Evolutionary conservation across 768 basidiomycete genomes (phyloP).

Genomic region (Amyloporia xantha): DNA sequence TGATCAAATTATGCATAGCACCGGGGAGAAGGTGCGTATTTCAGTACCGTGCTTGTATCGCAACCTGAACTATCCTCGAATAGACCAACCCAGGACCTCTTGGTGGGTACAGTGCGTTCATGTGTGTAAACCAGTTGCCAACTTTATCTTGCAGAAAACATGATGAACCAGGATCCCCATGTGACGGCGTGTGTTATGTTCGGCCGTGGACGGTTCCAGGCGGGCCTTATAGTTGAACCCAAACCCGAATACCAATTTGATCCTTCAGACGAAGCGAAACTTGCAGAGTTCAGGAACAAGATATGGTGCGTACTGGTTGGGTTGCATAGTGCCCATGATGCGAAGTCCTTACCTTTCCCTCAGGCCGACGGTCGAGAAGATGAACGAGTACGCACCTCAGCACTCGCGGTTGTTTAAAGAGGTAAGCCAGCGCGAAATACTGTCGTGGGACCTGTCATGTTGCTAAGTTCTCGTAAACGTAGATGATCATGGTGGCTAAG

Average conservation of each 20-base stretch:
- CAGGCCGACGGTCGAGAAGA: constrained; percentile 28
- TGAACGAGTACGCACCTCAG: constrained; percentile 35
- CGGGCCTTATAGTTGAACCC: constrained; percentile 35
- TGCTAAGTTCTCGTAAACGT: neutral
- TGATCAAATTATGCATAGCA: constrained; percentile 39
- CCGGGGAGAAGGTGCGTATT: constrained; percentile 27
- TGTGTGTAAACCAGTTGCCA: neutral
- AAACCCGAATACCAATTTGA: constrained; percentile 24
- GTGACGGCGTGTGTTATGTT: constrained; percentile 31
- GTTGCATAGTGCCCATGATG: neutral
- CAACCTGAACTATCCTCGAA: neutral
- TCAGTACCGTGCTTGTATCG: neutral
- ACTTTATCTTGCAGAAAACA: constrained; percentile 22
- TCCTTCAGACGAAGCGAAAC: constrained; percentile 20
- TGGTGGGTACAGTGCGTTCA: constrained; percentile 13
- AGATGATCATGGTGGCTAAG: constrained; percentile 12
- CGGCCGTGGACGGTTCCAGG: constrained; percentile 33
- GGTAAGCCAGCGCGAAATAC: constrained; percentile 16
- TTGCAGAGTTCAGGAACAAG: constrained; percentile 27
- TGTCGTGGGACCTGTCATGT: neutral
- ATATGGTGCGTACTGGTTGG: constrained; percentile 26
- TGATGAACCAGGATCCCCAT: constrained; percentile 29
- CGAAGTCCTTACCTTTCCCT: neutral
- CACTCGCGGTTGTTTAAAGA: constrained; percentile 44
- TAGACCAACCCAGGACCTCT: constrained; percentile 35